phyloP scores from a whole-genome alignment of 208 protist genomes.

The Acanthamoeba healyi region DNA sequence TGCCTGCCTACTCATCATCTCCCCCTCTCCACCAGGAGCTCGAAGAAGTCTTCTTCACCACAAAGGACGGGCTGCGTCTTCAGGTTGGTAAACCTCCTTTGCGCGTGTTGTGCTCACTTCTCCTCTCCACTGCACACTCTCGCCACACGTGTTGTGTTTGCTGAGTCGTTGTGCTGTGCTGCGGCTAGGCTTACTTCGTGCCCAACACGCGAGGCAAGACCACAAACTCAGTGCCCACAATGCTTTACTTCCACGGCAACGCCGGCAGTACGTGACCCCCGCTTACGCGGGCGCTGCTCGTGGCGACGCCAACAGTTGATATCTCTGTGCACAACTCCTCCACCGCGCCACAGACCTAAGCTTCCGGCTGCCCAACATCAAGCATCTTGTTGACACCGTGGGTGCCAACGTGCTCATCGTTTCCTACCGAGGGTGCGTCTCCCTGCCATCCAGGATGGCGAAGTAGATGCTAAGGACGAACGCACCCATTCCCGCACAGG shows the following conservation, averaged over 20 bases:
- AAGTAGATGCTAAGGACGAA: background rate
- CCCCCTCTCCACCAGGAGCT: background rate
- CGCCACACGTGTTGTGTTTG: background rate
- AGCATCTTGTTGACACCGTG: background rate
- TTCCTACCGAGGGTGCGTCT: conserved; percentile 68
- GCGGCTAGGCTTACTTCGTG: conserved; percentile 64
- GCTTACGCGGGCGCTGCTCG: background rate
- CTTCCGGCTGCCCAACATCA: conserved; percentile 74
- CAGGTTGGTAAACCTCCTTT: no score
- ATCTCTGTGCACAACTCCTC: background rate
- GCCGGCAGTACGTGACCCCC: conserved; percentile 69
- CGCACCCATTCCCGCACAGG: background rate
- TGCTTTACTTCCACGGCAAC: conserved; percentile 81
- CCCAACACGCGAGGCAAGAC: conserved; percentile 26
- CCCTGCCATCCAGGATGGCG: no score
- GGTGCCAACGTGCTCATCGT: conserved; percentile 77
- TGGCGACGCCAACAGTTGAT: background rate
- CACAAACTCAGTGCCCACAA: conserved; percentile 51
- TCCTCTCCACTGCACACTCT: no score
- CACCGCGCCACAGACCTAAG: conserved; percentile 70
- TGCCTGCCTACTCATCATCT: background rate
- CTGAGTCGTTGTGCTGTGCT: background rate
- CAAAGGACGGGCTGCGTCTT: conserved; percentile 15
- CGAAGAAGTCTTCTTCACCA: conserved; percentile 40
- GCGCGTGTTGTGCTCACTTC: background rate